phyloP scores from a whole-genome alignment of 164 flowering plant species.

The Liriodendron chinense region DNA sequence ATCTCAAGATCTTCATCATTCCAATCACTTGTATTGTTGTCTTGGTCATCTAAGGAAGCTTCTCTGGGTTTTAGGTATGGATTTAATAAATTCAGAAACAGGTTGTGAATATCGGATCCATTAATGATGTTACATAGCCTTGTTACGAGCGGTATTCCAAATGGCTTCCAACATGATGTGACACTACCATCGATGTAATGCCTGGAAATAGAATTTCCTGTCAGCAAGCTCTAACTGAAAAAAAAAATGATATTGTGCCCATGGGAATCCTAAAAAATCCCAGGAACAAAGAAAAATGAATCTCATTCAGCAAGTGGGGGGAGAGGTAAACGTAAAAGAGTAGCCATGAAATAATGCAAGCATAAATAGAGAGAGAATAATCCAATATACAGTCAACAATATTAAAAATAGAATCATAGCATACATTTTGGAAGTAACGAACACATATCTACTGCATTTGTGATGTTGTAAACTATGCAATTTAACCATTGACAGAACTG shows the following conservation, averaged over 20 bases:
- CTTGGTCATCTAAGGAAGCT: conserved; percentile 22
- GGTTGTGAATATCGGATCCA: conserved; percentile 54
- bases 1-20: conserved; percentile 27
- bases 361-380: too few relatives aligned
- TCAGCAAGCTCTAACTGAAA: conserved; percentile 7
- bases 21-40: conserved; percentile 21
- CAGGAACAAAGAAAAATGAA: not conserved
- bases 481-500: too few relatives aligned
- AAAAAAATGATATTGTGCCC: not conserved
- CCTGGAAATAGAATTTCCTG: conserved; percentile 33
- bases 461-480: too few relatives aligned
- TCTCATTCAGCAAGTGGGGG: too few relatives aligned
- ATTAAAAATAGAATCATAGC: too few relatives aligned
- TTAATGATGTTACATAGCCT: conserved; percentile 29
- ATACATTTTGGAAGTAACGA: too few relatives aligned
- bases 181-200: conserved; percentile 41
- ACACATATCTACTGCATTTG: too few relatives aligned
- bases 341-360: too few relatives aligned
- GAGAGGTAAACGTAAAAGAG: too few relatives aligned
- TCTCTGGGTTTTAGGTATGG: conserved; percentile 41
- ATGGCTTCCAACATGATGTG: conserved; percentile 48
- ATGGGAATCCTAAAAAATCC: not conserved
- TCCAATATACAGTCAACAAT: too few relatives aligned
- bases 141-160: conserved; percentile 79
- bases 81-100: conserved; percentile 49